Percentiles rank a stretch among this genome's conserved stretches.
These are phyloP conservation scores for Fusarium euwallaceae DNA, from an alignment of 2,329 filamentous ascomycete species.

Conservation along the genomic window DNA sequence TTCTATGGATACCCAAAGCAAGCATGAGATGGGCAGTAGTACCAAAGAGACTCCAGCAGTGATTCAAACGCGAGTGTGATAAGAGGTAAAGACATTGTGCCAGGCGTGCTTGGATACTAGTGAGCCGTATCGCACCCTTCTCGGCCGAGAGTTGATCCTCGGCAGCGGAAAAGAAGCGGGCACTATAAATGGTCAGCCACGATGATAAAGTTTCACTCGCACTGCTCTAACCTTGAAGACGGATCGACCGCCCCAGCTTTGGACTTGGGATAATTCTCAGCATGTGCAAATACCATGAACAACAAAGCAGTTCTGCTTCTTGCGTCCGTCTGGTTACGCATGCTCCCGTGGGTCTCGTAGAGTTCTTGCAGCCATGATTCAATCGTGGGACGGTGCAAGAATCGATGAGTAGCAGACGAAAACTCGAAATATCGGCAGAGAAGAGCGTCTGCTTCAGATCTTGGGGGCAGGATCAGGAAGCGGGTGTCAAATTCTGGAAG, in stretches of 20 bases:
- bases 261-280: slow-evolving; percentile 55
- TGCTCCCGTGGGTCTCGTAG: slow-evolving; percentile 47
- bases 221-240: background rate
- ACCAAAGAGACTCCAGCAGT: slow-evolving; percentile 59
- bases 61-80: slow-evolving; percentile 58
- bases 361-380: slow-evolving; percentile 60
- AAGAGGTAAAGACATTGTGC: slow-evolving; percentile 58
- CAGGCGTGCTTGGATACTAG: slow-evolving; percentile 56
- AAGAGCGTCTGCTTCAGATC: slow-evolving; percentile 50
- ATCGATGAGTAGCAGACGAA: slow-evolving; percentile 67
- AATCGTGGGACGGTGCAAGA: slow-evolving; percentile 64
- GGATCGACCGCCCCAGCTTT: slow-evolving; percentile 31
- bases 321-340: slow-evolving; percentile 34
- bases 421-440: slow-evolving; percentile 67
- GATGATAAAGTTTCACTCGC: background rate
- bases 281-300: slow-evolving; percentile 65
- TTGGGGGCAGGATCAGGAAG: slow-evolving; percentile 55
- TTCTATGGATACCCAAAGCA: slow-evolving; percentile 56
- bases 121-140: slow-evolving; percentile 52
- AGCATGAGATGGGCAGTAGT: slow-evolving; percentile 52
- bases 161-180: slow-evolving; percentile 50
- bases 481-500: slow-evolving; percentile 54
- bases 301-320: slow-evolving; percentile 56
- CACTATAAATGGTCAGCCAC: slow-evolving; percentile 32
- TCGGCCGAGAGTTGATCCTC: slow-evolving; percentile 54